Evolutionary conservation across 371 early-diverging fungal species (phyloP), one percentile per base, ranked within the genome.

Genomic region (Haplosporangium sp.): DNA sequence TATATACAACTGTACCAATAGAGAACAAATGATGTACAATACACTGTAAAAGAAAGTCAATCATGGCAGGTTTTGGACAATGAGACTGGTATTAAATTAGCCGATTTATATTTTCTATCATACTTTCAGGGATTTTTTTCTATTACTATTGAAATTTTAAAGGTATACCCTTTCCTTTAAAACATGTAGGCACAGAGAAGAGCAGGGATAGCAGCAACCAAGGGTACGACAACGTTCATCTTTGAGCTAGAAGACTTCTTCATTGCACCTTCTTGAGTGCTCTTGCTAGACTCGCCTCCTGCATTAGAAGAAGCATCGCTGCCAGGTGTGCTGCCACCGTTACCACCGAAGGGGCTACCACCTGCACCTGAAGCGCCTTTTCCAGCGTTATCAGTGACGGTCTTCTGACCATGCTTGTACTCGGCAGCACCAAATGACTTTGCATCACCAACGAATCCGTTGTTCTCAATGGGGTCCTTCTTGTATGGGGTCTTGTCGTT

Each of bases 401-500:
- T 53, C 50, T 69, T 64, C 65, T 89, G 88, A 2, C 88, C 87
- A 50, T 87, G 79, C 57, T 86, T 87, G 76, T 88, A 89, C 8
- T 76, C 81, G 1, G 84, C 13, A n/a, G 83, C 79, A 2, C 86
- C 84, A 67, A 83, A 86, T 13, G 88, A 87, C 66, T 83, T 83
- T 35, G 83, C 83, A 27, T 88, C 88, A 17, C 79, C 65, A 2
- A 87, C 82, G 40, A 67, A 84, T 11, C 86, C 85, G 34, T 79
- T 76, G 20, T 63, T 61, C 42, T 52, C 85, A 85, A 73, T 71
- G 11, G 75, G 71, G 27, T 65, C 69, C 71, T 85, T 76, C 76
- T 87, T 87, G 65, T 89, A 89, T 4, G 88, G 90, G 1, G 83
- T 74, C 53, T 85, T 76, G 69, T 89, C 88, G 48, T 87, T 86